Evolutionary conservation across 169 alveolate genomes (phyloP).

Genomic region (Perkinsus marinus): DNA sequence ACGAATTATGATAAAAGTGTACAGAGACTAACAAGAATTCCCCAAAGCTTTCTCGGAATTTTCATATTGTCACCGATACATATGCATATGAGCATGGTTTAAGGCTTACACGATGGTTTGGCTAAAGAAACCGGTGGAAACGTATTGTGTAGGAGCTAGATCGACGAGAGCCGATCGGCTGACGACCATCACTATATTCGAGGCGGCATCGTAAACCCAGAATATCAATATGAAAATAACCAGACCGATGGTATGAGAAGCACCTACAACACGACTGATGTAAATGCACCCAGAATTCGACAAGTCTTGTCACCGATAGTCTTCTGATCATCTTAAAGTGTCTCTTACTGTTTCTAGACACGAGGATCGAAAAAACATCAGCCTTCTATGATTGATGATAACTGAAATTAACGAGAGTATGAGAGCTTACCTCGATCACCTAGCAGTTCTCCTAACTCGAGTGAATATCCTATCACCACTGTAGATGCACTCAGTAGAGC

Average conservation of each 20-base stretch:
- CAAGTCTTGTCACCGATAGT: too few species aligned
- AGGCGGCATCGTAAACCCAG: background rate
- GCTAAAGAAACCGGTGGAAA: background rate
- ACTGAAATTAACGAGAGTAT: background rate
- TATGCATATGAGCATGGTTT: too few species aligned
- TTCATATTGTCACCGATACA: too few species aligned
- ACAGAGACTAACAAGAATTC: too few species aligned
- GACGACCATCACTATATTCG: background rate
- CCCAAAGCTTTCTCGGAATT: too few species aligned
- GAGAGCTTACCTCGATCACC: background rate
- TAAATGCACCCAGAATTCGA: background rate
- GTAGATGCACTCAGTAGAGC: background rate
- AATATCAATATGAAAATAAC: background rate
- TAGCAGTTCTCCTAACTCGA: background rate
- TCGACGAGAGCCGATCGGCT: background rate
- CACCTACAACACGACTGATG: background rate
- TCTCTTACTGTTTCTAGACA: background rate
- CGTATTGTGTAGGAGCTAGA: background rate
- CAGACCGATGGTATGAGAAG: background rate
- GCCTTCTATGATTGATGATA: background rate
- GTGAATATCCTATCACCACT: background rate
- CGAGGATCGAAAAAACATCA: background rate
- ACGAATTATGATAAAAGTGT: too few species aligned
- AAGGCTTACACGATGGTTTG: background rate
- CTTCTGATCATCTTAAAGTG: too few species aligned